Conservation (phyloP, 208 protist genomes). For the Trypanosoma conorhini region DNA sequence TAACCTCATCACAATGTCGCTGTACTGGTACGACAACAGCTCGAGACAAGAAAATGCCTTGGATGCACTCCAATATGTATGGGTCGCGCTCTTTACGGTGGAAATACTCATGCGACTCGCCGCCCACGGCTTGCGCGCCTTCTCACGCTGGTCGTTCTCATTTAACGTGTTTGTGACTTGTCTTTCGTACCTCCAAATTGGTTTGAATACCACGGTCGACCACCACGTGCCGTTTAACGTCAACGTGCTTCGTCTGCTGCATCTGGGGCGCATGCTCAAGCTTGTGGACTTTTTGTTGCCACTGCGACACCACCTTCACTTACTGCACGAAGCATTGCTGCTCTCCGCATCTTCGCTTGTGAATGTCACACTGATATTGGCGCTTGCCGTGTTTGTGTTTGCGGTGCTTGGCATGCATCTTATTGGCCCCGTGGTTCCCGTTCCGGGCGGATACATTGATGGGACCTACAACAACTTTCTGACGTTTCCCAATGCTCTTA, state of each 20-base stretch:
- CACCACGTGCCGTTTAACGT: slow-evolving; percentile 86
- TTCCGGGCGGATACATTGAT: slow-evolving; percentile 65
- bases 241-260: slow-evolving; percentile 87
- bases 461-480: slow-evolving; percentile 85
- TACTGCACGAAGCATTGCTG: slow-evolving; percentile 71
- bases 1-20: slow-evolving; percentile 88
- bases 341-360: slow-evolving; percentile 66
- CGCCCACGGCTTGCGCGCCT: slow-evolving; percentile 79
- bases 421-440: slow-evolving; percentile 81
- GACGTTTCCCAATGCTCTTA: slow-evolving; percentile 82
- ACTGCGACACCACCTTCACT: slow-evolving; percentile 49
- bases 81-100: slow-evolving; percentile 82
- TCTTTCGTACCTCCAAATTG: slow-evolving; percentile 84
- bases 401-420: slow-evolving; percentile 88
- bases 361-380: slow-evolving; percentile 81
- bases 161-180: slow-evolving; percentile 81
- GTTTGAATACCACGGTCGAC: slow-evolving; percentile 50
- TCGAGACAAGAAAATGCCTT: slow-evolving; percentile 45
- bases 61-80: slow-evolving; percentile 80
- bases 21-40: slow-evolving; percentile 82
- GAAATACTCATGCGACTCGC: slow-evolving; percentile 80
- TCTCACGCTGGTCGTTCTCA: slow-evolving; percentile 77
- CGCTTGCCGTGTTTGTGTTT: slow-evolving; percentile 88
- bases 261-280: slow-evolving; percentile 67
- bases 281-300: slow-evolving; percentile 53